Conservation (phyloP, 805 yeast species). For the Schwanniomyces vanrijiae region DNA sequence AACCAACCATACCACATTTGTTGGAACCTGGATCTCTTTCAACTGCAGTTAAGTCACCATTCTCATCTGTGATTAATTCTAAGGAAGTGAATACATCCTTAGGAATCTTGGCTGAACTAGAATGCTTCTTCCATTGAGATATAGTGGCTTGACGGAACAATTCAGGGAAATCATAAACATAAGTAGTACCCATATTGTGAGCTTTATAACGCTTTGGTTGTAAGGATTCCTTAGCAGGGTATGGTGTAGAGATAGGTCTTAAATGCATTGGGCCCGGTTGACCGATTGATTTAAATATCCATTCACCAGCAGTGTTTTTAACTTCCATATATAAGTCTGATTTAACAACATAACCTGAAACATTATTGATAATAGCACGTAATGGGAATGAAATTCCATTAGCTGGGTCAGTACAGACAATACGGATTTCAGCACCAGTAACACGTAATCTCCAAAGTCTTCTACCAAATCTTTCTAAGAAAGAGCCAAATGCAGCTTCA, state of each 20-base stretch:
- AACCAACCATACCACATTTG: constrained; percentile 96
- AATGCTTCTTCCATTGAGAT: constrained; percentile 77
- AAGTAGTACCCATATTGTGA: constrained; percentile 96
- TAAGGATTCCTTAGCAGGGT: constrained; percentile 95
- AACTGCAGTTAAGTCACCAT: constrained; percentile 80
- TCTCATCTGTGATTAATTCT: constrained; percentile 84
- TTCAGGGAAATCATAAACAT: constrained; percentile 98
- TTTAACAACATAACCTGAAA: constrained; percentile 95
- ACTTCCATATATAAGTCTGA: constrained; percentile 94
- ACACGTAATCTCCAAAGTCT: constrained; percentile 95
- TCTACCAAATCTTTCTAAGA: constrained; percentile 96
- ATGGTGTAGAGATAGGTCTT: constrained; percentile 93
- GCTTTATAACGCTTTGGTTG: constrained; percentile 99
- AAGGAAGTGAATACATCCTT: constrained; percentile 75
- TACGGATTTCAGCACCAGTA: constrained; percentile 96
- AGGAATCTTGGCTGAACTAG: constrained; percentile 58
- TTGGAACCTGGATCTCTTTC: constrained; percentile 96
- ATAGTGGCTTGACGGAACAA: constrained; percentile 89
- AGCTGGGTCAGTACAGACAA: constrained; percentile 86
- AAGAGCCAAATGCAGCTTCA: constrained; percentile 96
- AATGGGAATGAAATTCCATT: constrained; percentile 92
- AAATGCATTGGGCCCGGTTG: constrained; percentile 96
- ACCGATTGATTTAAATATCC: constrained; percentile 96
- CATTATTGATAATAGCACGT: constrained; percentile 94
- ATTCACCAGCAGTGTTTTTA: constrained; percentile 87